phyloP scores from a whole-genome alignment of 352 stramenopile genomes.

The Globisporangium heterothallicum region DNA sequence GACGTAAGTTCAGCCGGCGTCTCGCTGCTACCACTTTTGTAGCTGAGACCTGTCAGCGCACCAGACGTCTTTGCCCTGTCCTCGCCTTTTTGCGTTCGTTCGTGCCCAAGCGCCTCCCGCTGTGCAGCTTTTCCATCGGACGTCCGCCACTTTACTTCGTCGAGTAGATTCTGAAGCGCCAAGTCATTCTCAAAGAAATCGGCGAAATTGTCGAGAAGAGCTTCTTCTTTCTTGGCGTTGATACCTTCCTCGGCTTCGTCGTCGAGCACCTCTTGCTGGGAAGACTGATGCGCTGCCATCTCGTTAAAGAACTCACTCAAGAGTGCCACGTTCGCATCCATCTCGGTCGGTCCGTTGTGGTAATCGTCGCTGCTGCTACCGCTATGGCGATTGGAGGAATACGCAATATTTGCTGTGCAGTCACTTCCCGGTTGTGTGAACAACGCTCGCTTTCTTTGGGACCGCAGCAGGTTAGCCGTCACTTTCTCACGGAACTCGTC shows the following conservation, averaged over 20 bases:
- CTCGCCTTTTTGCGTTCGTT: conserved; percentile 4
- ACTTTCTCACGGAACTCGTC: conserved; percentile 18
- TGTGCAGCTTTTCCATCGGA: conserved; percentile 18
- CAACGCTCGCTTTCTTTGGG: conserved; percentile 11
- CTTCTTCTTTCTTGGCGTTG: conserved; percentile 19
- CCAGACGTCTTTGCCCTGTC: not conserved
- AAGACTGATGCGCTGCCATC: conserved; percentile 39
- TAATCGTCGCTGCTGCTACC: conserved; percentile 14
- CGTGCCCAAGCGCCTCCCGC: conserved; percentile 16
- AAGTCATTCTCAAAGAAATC: conserved; percentile 39
- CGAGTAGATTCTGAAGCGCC: conserved; percentile 35
- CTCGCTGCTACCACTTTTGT: not conserved
- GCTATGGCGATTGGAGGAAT: not conserved
- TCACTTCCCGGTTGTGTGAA: not conserved
- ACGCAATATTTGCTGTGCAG: not conserved
- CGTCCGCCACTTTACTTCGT: conserved; percentile 48
- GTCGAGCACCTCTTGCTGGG: conserved; percentile 17
- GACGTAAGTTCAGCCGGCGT: conserved; percentile 17
- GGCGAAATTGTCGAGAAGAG: conserved; percentile 32
- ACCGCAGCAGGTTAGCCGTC: conserved; percentile 11
- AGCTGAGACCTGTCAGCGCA: not conserved
- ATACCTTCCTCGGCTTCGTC: conserved; percentile 6
- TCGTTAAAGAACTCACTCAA: conserved; percentile 48
- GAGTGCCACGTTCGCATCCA: conserved; percentile 3
- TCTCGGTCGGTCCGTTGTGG: no score